Percentiles rank a stretch among this genome's conserved stretches.
Conservation (phyloP, 2,329 filamentous ascomycete genomes). For the Talaromyces sp. region DNA sequence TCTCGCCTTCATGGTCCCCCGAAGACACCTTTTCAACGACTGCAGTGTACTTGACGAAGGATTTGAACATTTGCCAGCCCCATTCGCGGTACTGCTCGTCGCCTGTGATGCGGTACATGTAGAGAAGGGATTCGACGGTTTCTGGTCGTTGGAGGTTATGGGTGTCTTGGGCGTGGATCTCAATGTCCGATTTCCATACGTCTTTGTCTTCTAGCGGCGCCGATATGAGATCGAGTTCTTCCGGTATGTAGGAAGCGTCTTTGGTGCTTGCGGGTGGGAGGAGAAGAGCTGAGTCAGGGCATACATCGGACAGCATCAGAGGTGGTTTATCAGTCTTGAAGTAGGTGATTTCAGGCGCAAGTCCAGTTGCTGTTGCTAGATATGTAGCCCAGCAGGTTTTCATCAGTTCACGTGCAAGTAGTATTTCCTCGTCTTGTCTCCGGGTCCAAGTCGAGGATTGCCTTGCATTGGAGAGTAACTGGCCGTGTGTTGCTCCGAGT, state of each 20-base stretch:
- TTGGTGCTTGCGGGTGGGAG: slow-evolving; percentile 20
- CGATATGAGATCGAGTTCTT: slow-evolving; percentile 36
- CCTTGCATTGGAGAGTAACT: slow-evolving; percentile 69
- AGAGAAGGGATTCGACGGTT: slow-evolving; percentile 92
- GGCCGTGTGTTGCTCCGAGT: slow-evolving; percentile 75
- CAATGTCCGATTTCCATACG: slow-evolving; percentile 71
- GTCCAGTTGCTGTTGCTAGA: slow-evolving; percentile 78
- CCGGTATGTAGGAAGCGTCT: neutral
- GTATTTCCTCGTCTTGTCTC: slow-evolving; percentile 80
- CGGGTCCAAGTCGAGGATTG: slow-evolving; percentile 69
- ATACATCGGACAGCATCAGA: slow-evolving; percentile 43
- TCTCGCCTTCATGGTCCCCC: slow-evolving; percentile 21
- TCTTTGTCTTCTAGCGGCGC: slow-evolving; percentile 31
- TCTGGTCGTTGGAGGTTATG: slow-evolving; percentile 96
- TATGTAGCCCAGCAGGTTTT: slow-evolving; percentile 99
- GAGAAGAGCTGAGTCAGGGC: slow-evolving; percentile 29
- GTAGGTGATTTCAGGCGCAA: slow-evolving; percentile 93
- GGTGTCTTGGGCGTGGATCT: slow-evolving; percentile 73
- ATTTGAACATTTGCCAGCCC: slow-evolving; percentile 98
- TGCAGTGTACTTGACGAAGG: slow-evolving; percentile 80
- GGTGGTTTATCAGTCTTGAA: slow-evolving; percentile 74
- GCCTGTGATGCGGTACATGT: slow-evolving; percentile 98
- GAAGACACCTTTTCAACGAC: slow-evolving; percentile 61
- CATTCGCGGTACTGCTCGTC: slow-evolving; percentile 86
- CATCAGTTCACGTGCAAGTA: slow-evolving; percentile 82